Conservation (phyloP, 2,329 filamentous ascomycete genomes). For the Pseudopithomyces maydicus region DNA sequence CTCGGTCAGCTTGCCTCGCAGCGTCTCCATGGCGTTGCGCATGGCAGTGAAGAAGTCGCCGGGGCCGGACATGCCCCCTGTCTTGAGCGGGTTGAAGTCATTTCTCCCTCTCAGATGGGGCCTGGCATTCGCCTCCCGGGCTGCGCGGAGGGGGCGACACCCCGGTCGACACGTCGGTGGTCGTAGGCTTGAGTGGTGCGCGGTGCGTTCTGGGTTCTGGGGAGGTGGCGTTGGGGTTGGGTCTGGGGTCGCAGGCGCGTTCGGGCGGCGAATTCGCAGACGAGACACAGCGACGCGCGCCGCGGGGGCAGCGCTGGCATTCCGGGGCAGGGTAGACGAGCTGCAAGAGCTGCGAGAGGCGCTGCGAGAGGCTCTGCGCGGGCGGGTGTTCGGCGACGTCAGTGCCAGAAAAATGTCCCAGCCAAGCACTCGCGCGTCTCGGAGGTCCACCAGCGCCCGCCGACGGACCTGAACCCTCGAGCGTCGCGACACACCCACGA, state of each 20-base stretch:
- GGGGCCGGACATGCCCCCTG: neutral
- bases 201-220: slow-evolving; percentile 31
- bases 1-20: slow-evolving; percentile 20
- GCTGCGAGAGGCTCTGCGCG: neutral
- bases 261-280: slow-evolving; percentile 45
- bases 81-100: neutral
- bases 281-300: slow-evolving; percentile 45
- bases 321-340: slow-evolving; percentile 2
- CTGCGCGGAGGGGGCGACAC: neutral
- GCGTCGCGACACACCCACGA: neutral
- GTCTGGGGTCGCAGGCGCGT: slow-evolving; percentile 22
- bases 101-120: neutral
- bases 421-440: neutral
- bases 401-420: neutral
- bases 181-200: slow-evolving; percentile 12
- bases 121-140: neutral
- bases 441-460: neutral
- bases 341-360: neutral
- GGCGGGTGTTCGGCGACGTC: neutral
- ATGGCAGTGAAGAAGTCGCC: slow-evolving; percentile 11
- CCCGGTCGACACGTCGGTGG: neutral
- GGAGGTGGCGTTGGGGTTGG: slow-evolving; percentile 36
- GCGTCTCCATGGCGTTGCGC: slow-evolving; percentile 15
- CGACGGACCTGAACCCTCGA: neutral
- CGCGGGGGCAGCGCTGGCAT: slow-evolving; percentile 35